Evolutionary conservation across 306 rosid genomes (phyloP).

Genomic region (Rubus idaeus): DNA sequence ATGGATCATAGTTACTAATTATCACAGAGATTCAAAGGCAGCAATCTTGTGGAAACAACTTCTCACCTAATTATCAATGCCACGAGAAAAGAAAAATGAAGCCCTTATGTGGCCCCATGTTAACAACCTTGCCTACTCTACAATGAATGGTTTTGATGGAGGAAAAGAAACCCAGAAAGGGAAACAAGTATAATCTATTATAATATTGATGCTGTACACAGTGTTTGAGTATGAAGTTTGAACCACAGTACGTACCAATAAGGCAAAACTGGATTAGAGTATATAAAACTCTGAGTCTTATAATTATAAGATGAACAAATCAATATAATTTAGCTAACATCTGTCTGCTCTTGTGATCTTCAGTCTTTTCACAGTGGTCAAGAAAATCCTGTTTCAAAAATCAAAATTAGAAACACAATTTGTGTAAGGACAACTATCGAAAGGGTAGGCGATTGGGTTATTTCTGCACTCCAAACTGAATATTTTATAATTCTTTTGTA

Average conservation of each 20-base stretch:
- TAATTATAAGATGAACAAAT: conserved; percentile 11
- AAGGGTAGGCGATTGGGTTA: not conserved
- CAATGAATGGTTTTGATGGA: not conserved
- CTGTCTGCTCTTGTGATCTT: conserved; percentile 27
- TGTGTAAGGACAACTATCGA: not conserved
- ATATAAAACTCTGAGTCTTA: not conserved
- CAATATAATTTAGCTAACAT: conserved; percentile 2
- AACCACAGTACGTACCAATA: not conserved
- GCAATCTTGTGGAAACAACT: conserved; percentile 12
- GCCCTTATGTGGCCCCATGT: conserved; percentile 5
- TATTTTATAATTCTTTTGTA: not conserved
- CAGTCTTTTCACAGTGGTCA: conserved; percentile 25
- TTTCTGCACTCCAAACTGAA: not conserved
- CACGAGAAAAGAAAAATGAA: not conserved
- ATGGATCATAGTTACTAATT: conserved; percentile 1
- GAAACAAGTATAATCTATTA: not conserved
- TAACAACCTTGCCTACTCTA: conserved; percentile 13
- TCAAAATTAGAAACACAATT: not conserved
- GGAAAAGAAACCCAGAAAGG: not conserved
- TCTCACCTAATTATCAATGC: conserved; percentile 8
- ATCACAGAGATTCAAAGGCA: conserved; percentile 1
- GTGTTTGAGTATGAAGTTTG: not conserved
- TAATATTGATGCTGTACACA: conserved; percentile 15
- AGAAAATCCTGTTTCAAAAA: conserved; percentile 18
- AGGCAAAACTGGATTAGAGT: conserved; percentile 7